These are phyloP conservation scores for Rhizopogon salebrosus DNA, from an alignment of 768 basidiomycete species.

Conservation along the genomic window DNA sequence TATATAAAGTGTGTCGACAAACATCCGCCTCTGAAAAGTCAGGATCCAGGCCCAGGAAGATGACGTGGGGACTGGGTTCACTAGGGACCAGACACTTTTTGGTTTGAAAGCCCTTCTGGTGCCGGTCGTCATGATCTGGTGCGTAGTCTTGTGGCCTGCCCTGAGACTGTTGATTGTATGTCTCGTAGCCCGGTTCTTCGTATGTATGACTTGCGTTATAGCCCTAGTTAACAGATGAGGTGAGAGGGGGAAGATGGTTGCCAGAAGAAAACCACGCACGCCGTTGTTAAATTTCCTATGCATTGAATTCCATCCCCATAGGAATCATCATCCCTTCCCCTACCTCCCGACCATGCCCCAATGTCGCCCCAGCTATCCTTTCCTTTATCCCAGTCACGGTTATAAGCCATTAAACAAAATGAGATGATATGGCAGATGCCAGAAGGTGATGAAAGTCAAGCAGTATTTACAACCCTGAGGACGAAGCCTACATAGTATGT, in stretches of 20 bases:
- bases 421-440: not conserved
- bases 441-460: conserved; percentile 16
- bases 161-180: conserved; percentile 25
- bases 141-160: conserved; percentile 26
- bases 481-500: too few species aligned
- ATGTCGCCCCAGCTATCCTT: conserved; percentile 52
- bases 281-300: conserved; percentile 77
- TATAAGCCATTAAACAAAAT: conserved; percentile 53
- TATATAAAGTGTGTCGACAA: conserved; percentile 37
- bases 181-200: conserved; percentile 40
- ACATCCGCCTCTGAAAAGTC: conserved; percentile 94
- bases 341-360: conserved; percentile 40
- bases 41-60: conserved; percentile 89
- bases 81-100: conserved; percentile 82
- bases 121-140: conserved; percentile 51
- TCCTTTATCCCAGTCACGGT: conserved; percentile 85
- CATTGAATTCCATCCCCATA: conserved; percentile 66
- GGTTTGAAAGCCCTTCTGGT: conserved; percentile 33
- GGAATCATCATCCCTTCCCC: conserved; percentile 66
- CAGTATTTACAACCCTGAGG: too few species aligned
- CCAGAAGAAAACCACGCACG: conserved; percentile 37
- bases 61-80: conserved; percentile 88
- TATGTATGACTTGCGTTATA: conserved; percentile 46
- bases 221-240: conserved; percentile 35
- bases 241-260: conserved; percentile 3